Conservation (phyloP, 768 basidiomycete genomes). For the Cystofilobasidium bisporidii region DNA sequence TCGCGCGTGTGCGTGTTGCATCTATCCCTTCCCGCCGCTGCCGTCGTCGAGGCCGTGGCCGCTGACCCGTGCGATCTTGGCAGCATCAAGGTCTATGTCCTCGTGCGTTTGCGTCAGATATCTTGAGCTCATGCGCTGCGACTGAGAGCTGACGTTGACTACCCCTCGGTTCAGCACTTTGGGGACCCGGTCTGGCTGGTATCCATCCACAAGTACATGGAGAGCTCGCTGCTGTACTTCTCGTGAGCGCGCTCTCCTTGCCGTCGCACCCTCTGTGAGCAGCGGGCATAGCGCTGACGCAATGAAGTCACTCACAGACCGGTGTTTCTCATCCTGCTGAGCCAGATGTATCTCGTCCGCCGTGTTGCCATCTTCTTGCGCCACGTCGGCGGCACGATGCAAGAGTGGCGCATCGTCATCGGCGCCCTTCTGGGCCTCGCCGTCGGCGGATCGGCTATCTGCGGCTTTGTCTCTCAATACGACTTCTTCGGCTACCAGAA, state of each 20-base stretch:
- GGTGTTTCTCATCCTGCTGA: not conserved
- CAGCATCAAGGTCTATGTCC: not conserved
- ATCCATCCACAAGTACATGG: not conserved
- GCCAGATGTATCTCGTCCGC: not conserved
- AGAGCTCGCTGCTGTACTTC: not conserved
- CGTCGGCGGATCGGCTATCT: not conserved
- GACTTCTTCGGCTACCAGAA: not conserved
- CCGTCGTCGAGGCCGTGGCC: no score
- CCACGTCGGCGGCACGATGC: not conserved
- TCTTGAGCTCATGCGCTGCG: not conserved
- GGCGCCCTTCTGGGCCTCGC: not conserved
- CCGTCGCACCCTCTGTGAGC: not conserved
- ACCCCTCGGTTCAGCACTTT: no score
- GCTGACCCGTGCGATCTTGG: no score
- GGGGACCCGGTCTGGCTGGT: not conserved
- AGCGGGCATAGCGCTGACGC: not conserved
- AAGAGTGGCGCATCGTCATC: not conserved
- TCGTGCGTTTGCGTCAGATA: not conserved
- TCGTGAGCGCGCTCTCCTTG: not conserved
- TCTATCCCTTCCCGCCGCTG: no score
- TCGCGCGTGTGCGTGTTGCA: not conserved
- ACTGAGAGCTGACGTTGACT: not conserved
- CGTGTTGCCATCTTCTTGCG: not conserved
- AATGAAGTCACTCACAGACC: not conserved
- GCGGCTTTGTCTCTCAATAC: constrained; percentile 4